Conservation (phyloP, 352 stramenopile species). For the Globisporangium mamillatum region DNA sequence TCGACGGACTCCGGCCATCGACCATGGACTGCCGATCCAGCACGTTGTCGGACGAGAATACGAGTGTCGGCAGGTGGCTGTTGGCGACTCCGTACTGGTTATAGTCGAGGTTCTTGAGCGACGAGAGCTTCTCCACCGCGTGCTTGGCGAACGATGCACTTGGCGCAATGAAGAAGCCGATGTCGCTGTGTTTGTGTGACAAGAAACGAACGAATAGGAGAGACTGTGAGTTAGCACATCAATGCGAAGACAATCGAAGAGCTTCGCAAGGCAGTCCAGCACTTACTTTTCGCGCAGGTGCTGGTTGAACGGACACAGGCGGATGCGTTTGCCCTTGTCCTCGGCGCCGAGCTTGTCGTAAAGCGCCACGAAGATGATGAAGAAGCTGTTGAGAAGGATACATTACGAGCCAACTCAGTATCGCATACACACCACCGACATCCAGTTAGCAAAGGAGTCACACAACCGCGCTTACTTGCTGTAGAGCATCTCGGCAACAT, state of each 20-base stretch:
- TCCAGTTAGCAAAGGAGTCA: too few species aligned
- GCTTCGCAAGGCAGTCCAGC: not conserved
- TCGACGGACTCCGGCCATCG: constrained; percentile 24
- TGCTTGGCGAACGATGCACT: constrained; percentile 42
- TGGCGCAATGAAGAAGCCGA: constrained; percentile 49
- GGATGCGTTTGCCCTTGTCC: constrained; percentile 26
- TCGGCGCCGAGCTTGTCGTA: constrained; percentile 35
- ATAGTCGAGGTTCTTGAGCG: not conserved
- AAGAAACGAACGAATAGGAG: not conserved
- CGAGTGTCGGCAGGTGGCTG: constrained; percentile 28
- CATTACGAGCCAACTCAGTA: not conserved
- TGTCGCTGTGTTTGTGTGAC: constrained; percentile 22
- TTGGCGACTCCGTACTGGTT: not conserved
- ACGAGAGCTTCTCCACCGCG: constrained; percentile 33
- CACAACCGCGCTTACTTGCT: constrained; percentile 26
- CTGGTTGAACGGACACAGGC: constrained; percentile 38
- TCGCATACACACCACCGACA: not conserved
- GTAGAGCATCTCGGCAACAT: constrained; percentile 37
- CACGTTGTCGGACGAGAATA: constrained; percentile 49
- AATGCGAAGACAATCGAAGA: not conserved
- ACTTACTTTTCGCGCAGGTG: constrained; percentile 36
- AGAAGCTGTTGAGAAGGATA: constrained; percentile 26
- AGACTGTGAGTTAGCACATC: not conserved
- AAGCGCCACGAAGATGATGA: constrained; percentile 41
- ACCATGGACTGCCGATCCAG: constrained; percentile 47